Evolutionary conservation across 106 monocot species (phyloP).

Genomic region (Dendrobium catenatum): DNA sequence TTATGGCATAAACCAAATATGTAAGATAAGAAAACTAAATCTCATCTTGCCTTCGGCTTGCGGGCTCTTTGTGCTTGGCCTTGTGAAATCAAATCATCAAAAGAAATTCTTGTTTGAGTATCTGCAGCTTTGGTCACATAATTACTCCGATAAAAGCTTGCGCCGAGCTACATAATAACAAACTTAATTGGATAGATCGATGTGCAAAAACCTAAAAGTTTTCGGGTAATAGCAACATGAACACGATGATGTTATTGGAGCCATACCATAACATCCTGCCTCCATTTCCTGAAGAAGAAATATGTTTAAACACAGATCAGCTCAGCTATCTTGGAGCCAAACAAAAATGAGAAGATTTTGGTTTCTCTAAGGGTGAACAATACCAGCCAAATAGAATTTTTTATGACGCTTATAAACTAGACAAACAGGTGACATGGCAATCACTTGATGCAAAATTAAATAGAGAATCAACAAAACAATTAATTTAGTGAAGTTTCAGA

Average conservation of each 20-base stretch:
- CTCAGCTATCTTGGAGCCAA: not conserved
- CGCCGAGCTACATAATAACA: not conserved
- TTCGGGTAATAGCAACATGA: not conserved
- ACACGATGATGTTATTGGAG: not conserved
- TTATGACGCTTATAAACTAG: not conserved
- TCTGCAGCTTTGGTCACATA: not conserved
- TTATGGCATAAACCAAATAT: not conserved
- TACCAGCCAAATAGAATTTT: not conserved
- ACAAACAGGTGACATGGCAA: not conserved
- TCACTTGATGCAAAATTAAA: not conserved
- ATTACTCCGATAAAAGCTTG: not conserved
- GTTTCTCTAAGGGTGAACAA: not conserved
- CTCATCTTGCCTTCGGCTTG: slow-evolving; percentile 5
- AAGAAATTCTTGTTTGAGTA: not conserved
- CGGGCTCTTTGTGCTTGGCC: not conserved
- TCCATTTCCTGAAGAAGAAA: slow-evolving; percentile 1
- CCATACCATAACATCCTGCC: not conserved
- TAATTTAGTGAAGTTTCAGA: not conserved
- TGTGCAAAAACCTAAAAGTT: not conserved
- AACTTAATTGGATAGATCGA: slow-evolving; percentile 2
- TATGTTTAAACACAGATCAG: not conserved
- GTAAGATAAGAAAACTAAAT: not conserved
- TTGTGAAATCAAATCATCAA: not conserved
- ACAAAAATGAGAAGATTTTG: not conserved
- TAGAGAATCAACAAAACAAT: not conserved